These are phyloP conservation scores for Nitzschia sp. DNA, from an alignment of 108 stramenopile genomes.

Conservation along the genomic window DNA sequence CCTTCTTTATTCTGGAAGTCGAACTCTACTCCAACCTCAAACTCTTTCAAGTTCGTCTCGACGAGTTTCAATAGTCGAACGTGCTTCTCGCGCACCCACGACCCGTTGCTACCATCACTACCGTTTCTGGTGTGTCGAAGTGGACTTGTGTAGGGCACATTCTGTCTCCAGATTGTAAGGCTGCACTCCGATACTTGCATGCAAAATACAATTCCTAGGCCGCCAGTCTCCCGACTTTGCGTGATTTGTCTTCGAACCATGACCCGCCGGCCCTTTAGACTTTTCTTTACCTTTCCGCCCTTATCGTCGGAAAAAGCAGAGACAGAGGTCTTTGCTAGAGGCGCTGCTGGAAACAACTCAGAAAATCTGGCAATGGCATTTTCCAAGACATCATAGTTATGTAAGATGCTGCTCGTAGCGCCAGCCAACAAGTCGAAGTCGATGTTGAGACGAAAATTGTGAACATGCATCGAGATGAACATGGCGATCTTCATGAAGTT, in stretches of 20 bases:
- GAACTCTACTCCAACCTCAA: constrained; percentile 47
- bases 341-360: constrained; percentile 4
- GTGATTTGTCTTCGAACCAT: constrained; percentile 32
- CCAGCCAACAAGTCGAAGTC: constrained; percentile 54
- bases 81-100: neutral
- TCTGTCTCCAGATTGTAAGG: constrained; percentile 43
- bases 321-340: neutral
- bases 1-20: constrained; percentile 19
- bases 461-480: constrained; percentile 53
- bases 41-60: constrained; percentile 24
- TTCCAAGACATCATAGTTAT: constrained; percentile 34
- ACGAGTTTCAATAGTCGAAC: constrained; percentile 23
- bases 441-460: constrained; percentile 48
- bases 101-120: neutral
- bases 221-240: constrained; percentile 39
- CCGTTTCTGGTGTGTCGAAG: constrained; percentile 19
- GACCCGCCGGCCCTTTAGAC: constrained; percentile 28
- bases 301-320: neutral
- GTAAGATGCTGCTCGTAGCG: constrained; percentile 52
- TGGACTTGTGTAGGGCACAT: constrained; percentile 34
- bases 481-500: constrained; percentile 42
- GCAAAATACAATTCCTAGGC: constrained; percentile 30
- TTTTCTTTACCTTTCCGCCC: constrained; percentile 11
- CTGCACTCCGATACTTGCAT: constrained; percentile 27
- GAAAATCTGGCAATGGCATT: neutral